Evolutionary conservation across 2,329 filamentous ascomycete species (phyloP).

Genomic region (Zasmidium cellare): DNA sequence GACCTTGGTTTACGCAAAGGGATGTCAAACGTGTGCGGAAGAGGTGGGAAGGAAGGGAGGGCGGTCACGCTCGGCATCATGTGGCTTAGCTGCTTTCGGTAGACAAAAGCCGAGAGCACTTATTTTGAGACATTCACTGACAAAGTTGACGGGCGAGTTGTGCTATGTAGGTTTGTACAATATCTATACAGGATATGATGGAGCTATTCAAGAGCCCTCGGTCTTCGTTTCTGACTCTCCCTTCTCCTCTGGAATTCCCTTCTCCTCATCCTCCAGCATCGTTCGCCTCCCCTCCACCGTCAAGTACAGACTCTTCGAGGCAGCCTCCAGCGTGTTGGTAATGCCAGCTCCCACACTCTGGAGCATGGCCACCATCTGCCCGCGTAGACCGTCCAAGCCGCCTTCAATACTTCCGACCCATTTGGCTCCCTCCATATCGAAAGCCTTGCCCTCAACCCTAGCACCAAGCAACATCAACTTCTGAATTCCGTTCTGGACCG

Average conservation of each 20-base stretch:
- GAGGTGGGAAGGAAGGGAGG: neutral
- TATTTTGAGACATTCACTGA: too few species aligned
- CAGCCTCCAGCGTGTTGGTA: conserved; percentile 75
- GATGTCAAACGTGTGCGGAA: neutral
- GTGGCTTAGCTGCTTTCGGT: neutral
- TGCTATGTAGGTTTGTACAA: too few species aligned
- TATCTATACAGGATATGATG: neutral
- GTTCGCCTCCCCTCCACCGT: conserved; percentile 79
- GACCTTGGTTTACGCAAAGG: neutral
- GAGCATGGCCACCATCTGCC: conserved; percentile 77
- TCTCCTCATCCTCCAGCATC: conserved; percentile 74
- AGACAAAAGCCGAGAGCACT: neutral
- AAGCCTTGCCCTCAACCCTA: conserved; percentile 79
- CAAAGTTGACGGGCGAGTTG: too few species aligned
- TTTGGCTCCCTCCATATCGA: conserved; percentile 70
- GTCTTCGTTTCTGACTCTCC: neutral
- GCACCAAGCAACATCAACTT: conserved; percentile 88
- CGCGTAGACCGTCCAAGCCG: conserved; percentile 76
- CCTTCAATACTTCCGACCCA: conserved; percentile 78
- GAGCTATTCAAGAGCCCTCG: neutral
- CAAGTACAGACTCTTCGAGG: conserved; percentile 79
- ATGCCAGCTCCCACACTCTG: conserved; percentile 77
- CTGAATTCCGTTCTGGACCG: conserved; percentile 76
- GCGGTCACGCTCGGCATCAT: neutral
- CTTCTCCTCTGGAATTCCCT: conserved; percentile 54